Evolutionary conservation across 805 yeast species (phyloP).

Genomic region (Nakazawaea ernobii): DNA sequence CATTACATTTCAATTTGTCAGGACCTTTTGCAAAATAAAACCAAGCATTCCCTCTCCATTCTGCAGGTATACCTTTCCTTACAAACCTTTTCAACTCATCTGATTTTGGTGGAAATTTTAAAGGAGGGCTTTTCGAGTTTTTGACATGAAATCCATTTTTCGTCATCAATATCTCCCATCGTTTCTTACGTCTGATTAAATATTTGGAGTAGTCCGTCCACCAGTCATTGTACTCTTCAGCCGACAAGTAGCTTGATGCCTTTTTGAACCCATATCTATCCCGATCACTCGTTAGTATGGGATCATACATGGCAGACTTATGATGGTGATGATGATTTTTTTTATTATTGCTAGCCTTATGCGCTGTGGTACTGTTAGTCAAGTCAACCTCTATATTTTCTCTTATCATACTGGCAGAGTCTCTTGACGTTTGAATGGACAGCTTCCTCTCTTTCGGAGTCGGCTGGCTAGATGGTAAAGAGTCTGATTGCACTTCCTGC

Average conservation of each 20-base stretch:
- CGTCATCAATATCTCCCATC: conserved; percentile 68
- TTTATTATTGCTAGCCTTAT: not conserved
- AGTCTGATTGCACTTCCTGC: not conserved
- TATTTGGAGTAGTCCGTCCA: conserved; percentile 62
- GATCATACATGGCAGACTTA: conserved; percentile 1
- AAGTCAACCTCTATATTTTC: conserved; percentile 2
- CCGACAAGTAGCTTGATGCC: conserved; percentile 45
- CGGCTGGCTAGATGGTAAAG: not conserved
- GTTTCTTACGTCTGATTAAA: conserved; percentile 56
- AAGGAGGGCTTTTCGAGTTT: conserved; percentile 39
- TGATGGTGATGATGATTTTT: conserved; percentile 8
- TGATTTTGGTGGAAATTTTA: conserved; percentile 69
- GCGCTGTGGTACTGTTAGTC: conserved; percentile 5
- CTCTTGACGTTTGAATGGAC: conserved; percentile 10
- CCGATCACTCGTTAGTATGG: conserved; percentile 26
- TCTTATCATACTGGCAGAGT: conserved; percentile 12
- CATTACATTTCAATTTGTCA: conserved; percentile 54
- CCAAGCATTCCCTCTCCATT: conserved; percentile 98
- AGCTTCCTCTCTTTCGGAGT: not conserved
- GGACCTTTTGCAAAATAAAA: conserved; percentile 84
- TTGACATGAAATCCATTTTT: conserved; percentile 56
- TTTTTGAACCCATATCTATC: conserved; percentile 91
- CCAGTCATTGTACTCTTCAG: conserved; percentile 67
- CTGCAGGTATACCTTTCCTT: conserved; percentile 92
- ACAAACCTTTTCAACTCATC: conserved; percentile 76